These are phyloP conservation scores for Gremmenia infestans DNA, from an alignment of 2,329 filamentous ascomycete species.

Conservation along the genomic window DNA sequence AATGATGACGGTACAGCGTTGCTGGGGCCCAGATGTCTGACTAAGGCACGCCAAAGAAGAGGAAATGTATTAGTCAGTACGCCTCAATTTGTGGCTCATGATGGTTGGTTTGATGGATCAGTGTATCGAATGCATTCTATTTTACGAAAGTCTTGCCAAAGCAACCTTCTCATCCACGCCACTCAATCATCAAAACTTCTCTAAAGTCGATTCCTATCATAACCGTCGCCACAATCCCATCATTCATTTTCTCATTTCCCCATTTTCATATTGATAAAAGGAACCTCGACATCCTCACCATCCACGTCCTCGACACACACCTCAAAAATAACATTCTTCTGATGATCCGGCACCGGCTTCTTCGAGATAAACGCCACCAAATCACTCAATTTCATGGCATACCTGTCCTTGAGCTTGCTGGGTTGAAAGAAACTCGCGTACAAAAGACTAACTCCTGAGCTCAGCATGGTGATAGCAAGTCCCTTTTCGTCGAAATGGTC, in stretches of 20 bases:
- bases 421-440: slow-evolving; percentile 91
- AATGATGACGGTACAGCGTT: slow-evolving; percentile 18
- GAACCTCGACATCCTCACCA: slow-evolving; percentile 93
- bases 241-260: slow-evolving; percentile 17
- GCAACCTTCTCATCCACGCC: not conserved
- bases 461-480: slow-evolving; percentile 83
- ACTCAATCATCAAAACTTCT: not conserved
- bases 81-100: not conserved
- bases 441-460: slow-evolving; percentile 91
- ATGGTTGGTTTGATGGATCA: not conserved
- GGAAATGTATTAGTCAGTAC: not conserved
- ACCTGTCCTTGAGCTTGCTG: slow-evolving; percentile 71
- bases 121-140: slow-evolving; percentile 1
- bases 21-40: not conserved
- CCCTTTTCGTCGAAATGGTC: slow-evolving; percentile 77
- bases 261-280: slow-evolving; percentile 84
- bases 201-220: slow-evolving; percentile 12
- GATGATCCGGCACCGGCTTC: slow-evolving; percentile 84
- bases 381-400: slow-evolving; percentile 78
- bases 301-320: slow-evolving; percentile 84
- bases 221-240: slow-evolving; percentile 7
- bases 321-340: slow-evolving; percentile 95
- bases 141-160: not conserved
- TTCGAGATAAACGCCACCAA: slow-evolving; percentile 86
- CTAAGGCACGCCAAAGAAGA: not conserved